Conservation (phyloP, 129 eudicot species). For the Artemisia annua region DNA sequence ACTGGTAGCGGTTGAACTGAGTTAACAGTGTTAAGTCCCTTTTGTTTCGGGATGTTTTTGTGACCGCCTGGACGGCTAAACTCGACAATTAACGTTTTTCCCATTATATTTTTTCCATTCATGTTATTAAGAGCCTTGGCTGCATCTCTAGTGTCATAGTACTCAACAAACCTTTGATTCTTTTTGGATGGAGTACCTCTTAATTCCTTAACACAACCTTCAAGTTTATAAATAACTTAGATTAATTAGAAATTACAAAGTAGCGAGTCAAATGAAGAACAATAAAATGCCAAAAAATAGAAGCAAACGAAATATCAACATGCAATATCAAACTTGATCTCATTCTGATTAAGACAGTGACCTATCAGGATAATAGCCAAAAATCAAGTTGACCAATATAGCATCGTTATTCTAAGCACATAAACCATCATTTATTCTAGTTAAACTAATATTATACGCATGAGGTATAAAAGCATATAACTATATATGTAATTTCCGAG, state of each 20-base stretch:
- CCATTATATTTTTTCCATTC: constrained; percentile 63
- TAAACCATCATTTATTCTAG: neutral
- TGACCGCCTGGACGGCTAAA: constrained; percentile 80
- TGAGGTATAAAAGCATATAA: too few relatives aligned
- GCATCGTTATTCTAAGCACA: neutral
- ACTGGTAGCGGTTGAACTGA: constrained; percentile 1
- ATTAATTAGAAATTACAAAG: neutral
- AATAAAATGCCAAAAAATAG: constrained; percentile 30
- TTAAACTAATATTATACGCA: too few relatives aligned
- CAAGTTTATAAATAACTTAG: neutral
- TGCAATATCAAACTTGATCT: constrained; percentile 19
- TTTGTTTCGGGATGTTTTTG: constrained; percentile 18
- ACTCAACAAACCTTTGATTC: constrained; percentile 78
- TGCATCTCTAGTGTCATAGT: constrained; percentile 75
- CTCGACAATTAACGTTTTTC: constrained; percentile 53
- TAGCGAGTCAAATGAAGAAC: constrained; percentile 31
- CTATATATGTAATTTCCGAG: too few relatives aligned
- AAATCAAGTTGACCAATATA: constrained; percentile 12
- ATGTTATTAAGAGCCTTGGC: constrained; percentile 50
- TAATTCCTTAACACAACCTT: constrained; percentile 80
- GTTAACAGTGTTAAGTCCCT: neutral
- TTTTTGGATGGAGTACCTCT: constrained; percentile 74
- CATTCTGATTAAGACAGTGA: constrained; percentile 39
- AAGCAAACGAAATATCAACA: constrained; percentile 34
- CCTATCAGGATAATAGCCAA: constrained; percentile 28